Evolutionary conservation across 192 early-diverging fungal genomes (phyloP), one percentile per base, ranked within the genome.

Genomic region (Podila horticola): DNA sequence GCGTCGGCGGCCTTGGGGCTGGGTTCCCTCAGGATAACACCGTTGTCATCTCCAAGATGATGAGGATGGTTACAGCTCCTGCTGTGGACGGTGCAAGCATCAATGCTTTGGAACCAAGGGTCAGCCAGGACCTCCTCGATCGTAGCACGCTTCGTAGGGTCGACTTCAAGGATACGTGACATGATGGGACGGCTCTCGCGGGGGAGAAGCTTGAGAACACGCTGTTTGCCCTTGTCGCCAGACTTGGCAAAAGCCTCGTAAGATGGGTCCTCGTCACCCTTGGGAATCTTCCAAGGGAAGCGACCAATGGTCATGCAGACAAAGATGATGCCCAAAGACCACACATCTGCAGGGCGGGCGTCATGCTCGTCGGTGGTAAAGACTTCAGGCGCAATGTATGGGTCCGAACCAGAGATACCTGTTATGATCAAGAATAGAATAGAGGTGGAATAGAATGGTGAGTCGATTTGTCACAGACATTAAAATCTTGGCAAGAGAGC

Each of bases 321-420:
- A 82, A 91, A 95, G 68, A 97, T 94, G 60, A 98, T 94, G 58
- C 94, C 96, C 29, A 90, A 82, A 10, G 92, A 91, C 96, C 96
- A 98, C 22, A 98, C 86, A 79, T 98, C 96, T 0, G 94, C 91
- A 13, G 83, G 69, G 64, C 94, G 90, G 5, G 92, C 89, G 74
- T 95, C 94, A 71, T 98, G 96, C 22, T 90, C 89, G 22, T 84
- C 83, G 20, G 86, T 84, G n/a, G 57, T 69, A 72, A 93, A 91
- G 45, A 88, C 88, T 82, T 97, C 97, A n/a, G 97, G 96, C 2
- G 95, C 95, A 85, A 98, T 98, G 74, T 97, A 98, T 24, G 97
- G 97, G 36, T 95, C 97, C 19, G 92, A 94, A 15, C 97, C 97
- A 72, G 86, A 93, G 22, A 94, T 86, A n/a, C 97, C 97, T 71